Evolutionary conservation across 1,139 yeast species (phyloP), one percentile per base, ranked within the genome.

Genomic region (Williopsis jadinii): DNA sequence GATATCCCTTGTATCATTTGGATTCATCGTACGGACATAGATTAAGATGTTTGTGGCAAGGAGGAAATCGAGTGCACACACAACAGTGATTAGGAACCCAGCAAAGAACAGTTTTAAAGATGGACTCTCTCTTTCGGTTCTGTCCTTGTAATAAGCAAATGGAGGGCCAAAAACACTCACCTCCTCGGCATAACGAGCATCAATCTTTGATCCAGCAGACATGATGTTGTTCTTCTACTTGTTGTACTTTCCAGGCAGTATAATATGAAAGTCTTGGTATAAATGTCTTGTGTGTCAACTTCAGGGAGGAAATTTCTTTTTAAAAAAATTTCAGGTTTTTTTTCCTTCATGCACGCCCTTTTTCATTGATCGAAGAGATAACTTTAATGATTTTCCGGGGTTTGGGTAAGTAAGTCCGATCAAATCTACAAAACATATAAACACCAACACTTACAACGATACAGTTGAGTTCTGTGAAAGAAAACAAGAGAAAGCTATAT

Each of bases 1-100:
- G 9, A 52, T 41, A 32, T 51, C 54, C 13, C 35, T 28, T 2
- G 37, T 47, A 4, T 48, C 45, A 8, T 48, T 51, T 11, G 51
- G 47, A 27, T 54, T 53, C 34, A 60, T 44, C 4, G 66, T 61
- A 45, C 66, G 56, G 28, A 54, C 46, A 32, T 61, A 60, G 32
- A 63, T 56, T 33, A 61, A 53, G 37, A 61, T 55, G 38, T 60
- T 54, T 8, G 61, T 61, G n/a, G 62, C 64, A 13, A 62, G 48
- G 5, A 62, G 44, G 45, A 63, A 60, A 32, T 59, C 58, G 11
- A 55, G 12, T 11, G 49, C 47, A 13, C 58, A 53, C 12, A 60
- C 42, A 3, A 60, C 5, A 3, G 58, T 59, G 5, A 58, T 38
- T n/a, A 55, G 34, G 6, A 51, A 10, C 11, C 58, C 58, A 11